phyloP scores from a whole-genome alignment of 2,329 filamentous ascomycete species.

The Colletotrichum ledebouriae region DNA sequence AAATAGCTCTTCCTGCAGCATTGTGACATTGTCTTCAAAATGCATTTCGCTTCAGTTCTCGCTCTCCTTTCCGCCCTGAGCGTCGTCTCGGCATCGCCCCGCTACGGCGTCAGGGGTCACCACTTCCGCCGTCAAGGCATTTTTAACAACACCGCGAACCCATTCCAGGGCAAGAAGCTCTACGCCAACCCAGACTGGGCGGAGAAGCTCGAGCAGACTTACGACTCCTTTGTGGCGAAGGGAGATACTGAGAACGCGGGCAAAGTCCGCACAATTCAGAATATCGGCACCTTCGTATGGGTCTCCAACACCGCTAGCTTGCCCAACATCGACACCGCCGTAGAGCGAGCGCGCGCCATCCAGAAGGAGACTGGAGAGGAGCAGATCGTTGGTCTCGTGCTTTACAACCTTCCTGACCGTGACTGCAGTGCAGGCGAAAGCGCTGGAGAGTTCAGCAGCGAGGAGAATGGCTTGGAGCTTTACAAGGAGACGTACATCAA shows the following conservation, averaged over 20 bases:
- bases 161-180: conserved; percentile 63
- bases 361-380: conserved; percentile 47
- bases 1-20: neutral
- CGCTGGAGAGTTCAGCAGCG: conserved; percentile 56
- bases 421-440: conserved; percentile 61
- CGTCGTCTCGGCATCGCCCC: conserved; percentile 40
- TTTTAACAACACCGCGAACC: conserved; percentile 47
- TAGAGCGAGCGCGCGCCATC: conserved; percentile 53
- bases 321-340: conserved; percentile 54
- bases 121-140: conserved; percentile 20
- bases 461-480: conserved; percentile 52
- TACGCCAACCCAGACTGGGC: conserved; percentile 61
- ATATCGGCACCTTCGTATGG: conserved; percentile 59
- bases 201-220: conserved; percentile 56
- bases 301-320: conserved; percentile 54
- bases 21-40: neutral
- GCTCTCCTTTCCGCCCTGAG: conserved; percentile 36
- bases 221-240: conserved; percentile 51
- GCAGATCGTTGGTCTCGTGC: conserved; percentile 55
- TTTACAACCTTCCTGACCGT: conserved; percentile 60
- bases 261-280: conserved; percentile 54
- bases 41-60: conserved; percentile 42
- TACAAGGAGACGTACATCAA: conserved; percentile 59
- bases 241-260: conserved; percentile 55
- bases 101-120: conserved; percentile 23